phyloP scores from a whole-genome alignment of 1,284 basidiomycete genomes.

The Ustilago shanxiensis region DNA sequence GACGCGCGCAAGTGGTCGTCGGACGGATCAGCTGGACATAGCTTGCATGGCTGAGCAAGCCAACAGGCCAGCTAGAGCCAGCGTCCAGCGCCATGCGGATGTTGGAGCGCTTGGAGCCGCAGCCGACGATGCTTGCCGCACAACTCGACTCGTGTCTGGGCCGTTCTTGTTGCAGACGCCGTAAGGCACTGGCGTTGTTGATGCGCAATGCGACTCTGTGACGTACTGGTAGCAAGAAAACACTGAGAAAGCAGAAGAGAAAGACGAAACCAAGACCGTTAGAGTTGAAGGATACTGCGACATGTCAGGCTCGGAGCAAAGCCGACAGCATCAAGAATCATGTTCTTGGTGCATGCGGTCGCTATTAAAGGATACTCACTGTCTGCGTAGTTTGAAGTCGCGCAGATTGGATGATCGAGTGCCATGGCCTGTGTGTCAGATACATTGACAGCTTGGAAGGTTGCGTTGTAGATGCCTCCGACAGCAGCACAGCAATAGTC shows the following conservation, averaged over 20 bases:
- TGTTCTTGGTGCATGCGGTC: neutral
- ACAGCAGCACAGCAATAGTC: slow-evolving; percentile 60
- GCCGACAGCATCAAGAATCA: too few species aligned
- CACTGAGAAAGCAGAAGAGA: slow-evolving; percentile 14
- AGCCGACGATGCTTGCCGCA: slow-evolving; percentile 17
- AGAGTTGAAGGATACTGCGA: neutral
- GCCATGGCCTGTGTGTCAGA: slow-evolving; percentile 35
- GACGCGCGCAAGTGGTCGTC: too few species aligned
- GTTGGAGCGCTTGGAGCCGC: slow-evolving; percentile 5
- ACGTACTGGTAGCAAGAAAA: slow-evolving; percentile 57
- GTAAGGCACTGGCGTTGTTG: slow-evolving; percentile 46
- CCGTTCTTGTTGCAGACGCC: slow-evolving; percentile 50
- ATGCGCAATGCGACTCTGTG: slow-evolving; percentile 48
- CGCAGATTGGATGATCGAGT: slow-evolving; percentile 49
- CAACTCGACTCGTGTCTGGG: slow-evolving; percentile 40
- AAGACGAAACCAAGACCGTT: neutral
- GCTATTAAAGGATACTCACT: slow-evolving; percentile 30
- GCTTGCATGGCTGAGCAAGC: slow-evolving; percentile 35
- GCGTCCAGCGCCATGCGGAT: slow-evolving; percentile 23
- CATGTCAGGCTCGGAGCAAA: neutral
- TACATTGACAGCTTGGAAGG: slow-evolving; percentile 32
- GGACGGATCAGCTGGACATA: neutral
- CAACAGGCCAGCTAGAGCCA: slow-evolving; percentile 14
- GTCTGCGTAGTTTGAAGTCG: slow-evolving; percentile 53
- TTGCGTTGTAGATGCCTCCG: slow-evolving; percentile 49